A percentile compares a stretch with the other conserved stretches of the same genome.
Evolutionary conservation across 1,139 yeast species (phyloP).

Genomic region (Taphrina betulina): DNA sequence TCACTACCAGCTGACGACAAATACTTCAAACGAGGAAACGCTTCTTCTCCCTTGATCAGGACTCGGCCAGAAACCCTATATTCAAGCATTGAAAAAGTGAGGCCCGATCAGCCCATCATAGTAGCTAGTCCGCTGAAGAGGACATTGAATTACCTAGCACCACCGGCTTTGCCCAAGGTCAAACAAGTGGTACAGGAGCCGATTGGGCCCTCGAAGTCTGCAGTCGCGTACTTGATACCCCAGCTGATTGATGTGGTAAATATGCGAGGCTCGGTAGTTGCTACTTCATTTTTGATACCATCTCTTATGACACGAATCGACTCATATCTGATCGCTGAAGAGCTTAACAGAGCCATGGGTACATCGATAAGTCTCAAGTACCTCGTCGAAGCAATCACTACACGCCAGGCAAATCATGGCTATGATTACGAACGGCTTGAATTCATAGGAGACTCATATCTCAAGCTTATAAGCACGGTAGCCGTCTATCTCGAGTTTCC

Average conservation of each 20-base stretch:
- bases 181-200: too few relatives aligned
- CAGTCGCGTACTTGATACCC: conserved; percentile 4
- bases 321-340: conserved; percentile 26
- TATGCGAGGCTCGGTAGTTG: conserved; percentile 17
- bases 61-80: background rate
- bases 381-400: conserved; percentile 32
- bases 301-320: conserved; percentile 30
- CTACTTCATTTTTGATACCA: conserved; percentile 21
- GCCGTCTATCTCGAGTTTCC: conserved; percentile 31
- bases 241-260: background rate
- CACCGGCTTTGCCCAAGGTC: too few relatives aligned
- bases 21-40: background rate
- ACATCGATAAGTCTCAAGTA: conserved; percentile 5
- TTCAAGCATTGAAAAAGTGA: background rate
- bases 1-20: background rate
- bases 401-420: conserved; percentile 28
- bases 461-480: conserved; percentile 33
- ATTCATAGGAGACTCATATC: conserved; percentile 34
- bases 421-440: conserved; percentile 35
- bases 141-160: conserved; percentile 5
- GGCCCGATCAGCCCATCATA: background rate
- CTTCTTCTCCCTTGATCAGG: too few relatives aligned
- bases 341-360: conserved; percentile 14
- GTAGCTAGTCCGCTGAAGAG: conserved; percentile 6
- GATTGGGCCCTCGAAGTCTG: too few relatives aligned